Evolutionary conservation across 129 eudicot species (phyloP).

Genomic region (Flaveria brownii): DNA sequence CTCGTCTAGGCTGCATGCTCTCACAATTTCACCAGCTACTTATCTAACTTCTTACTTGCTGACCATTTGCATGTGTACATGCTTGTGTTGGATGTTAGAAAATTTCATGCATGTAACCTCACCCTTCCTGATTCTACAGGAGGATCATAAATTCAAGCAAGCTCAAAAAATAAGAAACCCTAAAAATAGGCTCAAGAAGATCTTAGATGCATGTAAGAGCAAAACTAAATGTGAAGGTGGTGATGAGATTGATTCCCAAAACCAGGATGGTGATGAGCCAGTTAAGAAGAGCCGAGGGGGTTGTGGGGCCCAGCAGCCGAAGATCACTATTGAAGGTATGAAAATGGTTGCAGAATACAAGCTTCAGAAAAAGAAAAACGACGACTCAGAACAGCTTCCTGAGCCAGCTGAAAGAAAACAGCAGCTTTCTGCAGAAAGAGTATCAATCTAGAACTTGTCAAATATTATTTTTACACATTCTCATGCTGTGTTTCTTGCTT

Average conservation of each 20-base stretch:
- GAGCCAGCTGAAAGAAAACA: conserved; percentile 98
- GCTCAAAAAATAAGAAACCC: conserved; percentile 89
- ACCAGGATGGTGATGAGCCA: conserved; percentile 79
- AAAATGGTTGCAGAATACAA: conserved; percentile 94
- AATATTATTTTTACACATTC: not conserved
- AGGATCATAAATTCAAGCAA: conserved; percentile 88
- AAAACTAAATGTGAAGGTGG: conserved; percentile 97
- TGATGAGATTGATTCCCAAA: conserved; percentile 83
- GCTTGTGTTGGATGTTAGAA: conserved; percentile 5
- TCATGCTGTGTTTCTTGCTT: not conserved
- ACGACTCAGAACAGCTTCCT: conserved; percentile 91
- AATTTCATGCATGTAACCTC: not conserved
- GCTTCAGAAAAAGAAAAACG: conserved; percentile 83
- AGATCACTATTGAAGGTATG: conserved; percentile 95
- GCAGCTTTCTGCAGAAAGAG: conserved; percentile 93
- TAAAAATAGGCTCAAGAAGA: conserved; percentile 77
- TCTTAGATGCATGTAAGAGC: conserved; percentile 88
- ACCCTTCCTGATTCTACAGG: conserved; percentile 41
- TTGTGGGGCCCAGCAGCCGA: conserved; percentile 98
- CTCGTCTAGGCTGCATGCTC: not conserved
- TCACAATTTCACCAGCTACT: not conserved
- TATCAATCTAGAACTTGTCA: conserved; percentile 28
- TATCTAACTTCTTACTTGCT: not conserved
- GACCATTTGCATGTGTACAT: not conserved
- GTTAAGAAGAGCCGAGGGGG: conserved; percentile 88